These are phyloP conservation scores for Colletotrichum sp. DNA, from an alignment of 2,329 filamentous ascomycete species.

Conservation along the genomic window DNA sequence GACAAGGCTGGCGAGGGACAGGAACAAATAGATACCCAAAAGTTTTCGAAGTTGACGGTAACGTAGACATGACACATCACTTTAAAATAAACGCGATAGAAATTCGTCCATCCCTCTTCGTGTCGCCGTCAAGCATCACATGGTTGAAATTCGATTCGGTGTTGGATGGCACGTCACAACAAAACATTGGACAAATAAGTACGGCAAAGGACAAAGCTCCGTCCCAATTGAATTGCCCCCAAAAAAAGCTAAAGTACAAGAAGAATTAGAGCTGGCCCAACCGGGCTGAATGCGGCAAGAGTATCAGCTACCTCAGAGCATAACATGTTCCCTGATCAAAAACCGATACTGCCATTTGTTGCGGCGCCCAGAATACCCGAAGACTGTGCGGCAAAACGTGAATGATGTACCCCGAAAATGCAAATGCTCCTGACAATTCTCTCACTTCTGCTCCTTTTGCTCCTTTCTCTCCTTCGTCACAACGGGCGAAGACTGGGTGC, in stretches of 20 bases:
- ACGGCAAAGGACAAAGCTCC: slow-evolving; percentile 10
- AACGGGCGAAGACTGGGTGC: slow-evolving; percentile 54
- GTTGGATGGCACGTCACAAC: not conserved
- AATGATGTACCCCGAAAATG: slow-evolving; percentile 21
- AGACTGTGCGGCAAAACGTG: not conserved
- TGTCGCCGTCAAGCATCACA: not conserved
- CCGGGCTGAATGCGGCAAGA: slow-evolving; percentile 33
- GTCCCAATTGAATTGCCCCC: slow-evolving; percentile 19
- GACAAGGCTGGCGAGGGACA: slow-evolving; percentile 26
- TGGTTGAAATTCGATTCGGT: not conserved
- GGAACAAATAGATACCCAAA: slow-evolving; percentile 23
- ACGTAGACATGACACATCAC: not conserved
- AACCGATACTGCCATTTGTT: slow-evolving; percentile 23
- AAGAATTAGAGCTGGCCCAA: slow-evolving; percentile 36
- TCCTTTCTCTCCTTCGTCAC: slow-evolving; percentile 32
- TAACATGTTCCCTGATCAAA: slow-evolving; percentile 39
- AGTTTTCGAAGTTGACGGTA: slow-evolving; percentile 18
- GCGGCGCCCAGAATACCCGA: slow-evolving; percentile 11
- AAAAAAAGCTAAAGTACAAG: slow-evolving; percentile 45
- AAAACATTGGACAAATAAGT: not conserved
- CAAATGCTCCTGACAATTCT: slow-evolving; percentile 13
- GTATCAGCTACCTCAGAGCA: slow-evolving; percentile 38
- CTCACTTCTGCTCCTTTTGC: slow-evolving; percentile 17
- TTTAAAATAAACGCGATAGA: not conserved
- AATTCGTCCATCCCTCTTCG: not conserved